These are phyloP conservation scores for Eudorina sp. DNA, from an alignment of 139 green algal genomes.

Conservation along the genomic window DNA sequence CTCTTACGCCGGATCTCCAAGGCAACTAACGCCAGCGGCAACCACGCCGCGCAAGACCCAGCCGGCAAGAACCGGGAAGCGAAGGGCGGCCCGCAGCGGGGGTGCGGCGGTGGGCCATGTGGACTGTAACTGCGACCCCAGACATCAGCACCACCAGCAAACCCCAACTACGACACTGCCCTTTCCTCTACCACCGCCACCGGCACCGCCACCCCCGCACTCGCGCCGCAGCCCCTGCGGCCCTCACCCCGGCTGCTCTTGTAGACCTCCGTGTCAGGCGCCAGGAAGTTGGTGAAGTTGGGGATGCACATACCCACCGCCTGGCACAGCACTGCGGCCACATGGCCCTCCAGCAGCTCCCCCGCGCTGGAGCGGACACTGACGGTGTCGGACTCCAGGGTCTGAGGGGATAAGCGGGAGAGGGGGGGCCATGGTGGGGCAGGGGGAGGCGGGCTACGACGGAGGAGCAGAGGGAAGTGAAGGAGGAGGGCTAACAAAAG, in stretches of 20 bases:
- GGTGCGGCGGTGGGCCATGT: no score
- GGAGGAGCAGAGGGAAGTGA: not conserved
- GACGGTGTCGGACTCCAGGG: constrained; percentile 4
- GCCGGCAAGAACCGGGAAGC: no score
- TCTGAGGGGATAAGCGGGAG: not conserved
- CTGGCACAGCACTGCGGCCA: constrained; percentile 41
- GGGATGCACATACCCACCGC: constrained; percentile 26
- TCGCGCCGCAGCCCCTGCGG: no score
- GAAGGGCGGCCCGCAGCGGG: no score
- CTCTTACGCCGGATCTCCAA: no score
- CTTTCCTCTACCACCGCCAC: not conserved
- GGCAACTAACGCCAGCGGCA: no score
- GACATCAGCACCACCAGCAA: no score
- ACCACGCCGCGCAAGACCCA: no score
- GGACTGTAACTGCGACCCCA: no score
- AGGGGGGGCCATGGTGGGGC: no score
- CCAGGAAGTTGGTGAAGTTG: constrained; percentile 27
- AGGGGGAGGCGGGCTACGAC: not conserved
- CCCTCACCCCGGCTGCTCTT: constrained; percentile 15
- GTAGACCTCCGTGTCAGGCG: constrained; percentile 38
- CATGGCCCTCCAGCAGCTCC: constrained; percentile 5
- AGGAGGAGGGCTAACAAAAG: no score
- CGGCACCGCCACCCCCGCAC: not conserved
- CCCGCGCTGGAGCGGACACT: not conserved
- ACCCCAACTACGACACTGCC: no score